Percentiles rank a stretch among this genome's conserved stretches.
Evolutionary conservation across 768 basidiomycete genomes (phyloP).

Genomic region (Kwoniella dendrophila): DNA sequence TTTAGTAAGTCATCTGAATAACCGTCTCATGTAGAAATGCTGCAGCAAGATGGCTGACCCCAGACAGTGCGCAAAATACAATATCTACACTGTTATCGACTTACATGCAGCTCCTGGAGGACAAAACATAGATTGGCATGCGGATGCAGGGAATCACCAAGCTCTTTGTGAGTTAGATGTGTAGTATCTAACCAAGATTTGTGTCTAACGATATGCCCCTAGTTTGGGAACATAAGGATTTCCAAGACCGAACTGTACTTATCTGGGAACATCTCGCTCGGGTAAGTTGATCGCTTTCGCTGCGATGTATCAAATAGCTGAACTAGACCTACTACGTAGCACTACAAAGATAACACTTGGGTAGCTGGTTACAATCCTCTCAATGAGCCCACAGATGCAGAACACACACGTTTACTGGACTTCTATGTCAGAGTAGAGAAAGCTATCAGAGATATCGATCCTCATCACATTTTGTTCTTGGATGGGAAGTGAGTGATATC

Average conservation of each 20-base stretch:
- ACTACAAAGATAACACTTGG: slow-evolving; percentile 76
- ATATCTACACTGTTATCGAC: slow-evolving; percentile 75
- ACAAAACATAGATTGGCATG: slow-evolving; percentile 69
- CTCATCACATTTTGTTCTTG: slow-evolving; percentile 72
- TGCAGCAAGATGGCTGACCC: neutral
- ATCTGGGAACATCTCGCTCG: slow-evolving; percentile 74
- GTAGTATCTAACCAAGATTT: neutral
- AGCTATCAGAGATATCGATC: slow-evolving; percentile 73
- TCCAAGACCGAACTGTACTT: slow-evolving; percentile 75
- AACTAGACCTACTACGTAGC: slow-evolving; percentile 41
- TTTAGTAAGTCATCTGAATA: slow-evolving; percentile 46
- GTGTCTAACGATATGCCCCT: neutral
- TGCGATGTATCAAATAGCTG: neutral
- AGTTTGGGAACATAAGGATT: slow-evolving; percentile 81
- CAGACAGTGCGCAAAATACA: slow-evolving; percentile 65
- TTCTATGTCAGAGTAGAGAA: slow-evolving; percentile 71
- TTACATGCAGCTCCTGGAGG: slow-evolving; percentile 65
- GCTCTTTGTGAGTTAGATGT: slow-evolving; percentile 30
- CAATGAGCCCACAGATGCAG: slow-evolving; percentile 77
- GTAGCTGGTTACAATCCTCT: slow-evolving; percentile 82
- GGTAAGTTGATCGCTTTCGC: slow-evolving; percentile 7
- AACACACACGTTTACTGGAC: slow-evolving; percentile 65
- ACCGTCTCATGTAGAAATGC: neutral
- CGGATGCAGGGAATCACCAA: slow-evolving; percentile 58
- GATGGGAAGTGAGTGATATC: slow-evolving; percentile 60